These are phyloP conservation scores for Cercophora sp. DNA, from an alignment of 495 filamentous ascomycete genomes.

Conservation along the genomic window DNA sequence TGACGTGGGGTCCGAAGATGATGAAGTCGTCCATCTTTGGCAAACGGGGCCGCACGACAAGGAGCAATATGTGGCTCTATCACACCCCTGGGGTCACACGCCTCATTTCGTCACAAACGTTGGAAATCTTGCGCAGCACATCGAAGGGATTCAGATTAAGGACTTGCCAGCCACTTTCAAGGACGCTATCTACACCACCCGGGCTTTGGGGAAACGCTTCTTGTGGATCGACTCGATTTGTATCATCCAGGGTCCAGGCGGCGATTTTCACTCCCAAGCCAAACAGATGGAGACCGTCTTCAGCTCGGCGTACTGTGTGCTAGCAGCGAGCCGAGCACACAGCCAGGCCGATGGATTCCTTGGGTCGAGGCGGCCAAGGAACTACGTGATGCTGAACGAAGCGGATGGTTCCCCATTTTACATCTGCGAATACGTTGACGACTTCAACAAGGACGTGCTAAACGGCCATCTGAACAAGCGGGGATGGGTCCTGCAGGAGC, in stretches of 20 bases:
- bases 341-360: constrained; percentile 27
- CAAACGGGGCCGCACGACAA: constrained; percentile 6
- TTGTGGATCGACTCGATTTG: constrained; percentile 43
- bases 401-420: constrained; percentile 16
- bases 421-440: constrained; percentile 26
- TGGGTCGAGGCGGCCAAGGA: constrained; percentile 3
- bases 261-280: constrained; percentile 35
- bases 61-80: constrained; percentile 19
- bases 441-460: constrained; percentile 33
- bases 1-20: constrained; percentile 12
- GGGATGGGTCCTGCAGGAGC: constrained; percentile 44
- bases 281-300: constrained; percentile 38
- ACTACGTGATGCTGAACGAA: constrained; percentile 15
- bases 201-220: constrained; percentile 18
- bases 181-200: constrained; percentile 20
- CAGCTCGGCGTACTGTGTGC: constrained; percentile 28
- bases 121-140: not conserved
- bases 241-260: constrained; percentile 34
- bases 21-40: constrained; percentile 4
- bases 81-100: constrained; percentile 17
- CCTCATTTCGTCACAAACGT: constrained; percentile 9
- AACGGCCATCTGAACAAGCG: constrained; percentile 29
- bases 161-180: constrained; percentile 20
- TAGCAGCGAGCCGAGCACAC: constrained; percentile 29
- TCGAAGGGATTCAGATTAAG: not conserved